Evolutionary conservation across 352 stramenopile species (phyloP).

Genomic region (Globisporangium solare): DNA sequence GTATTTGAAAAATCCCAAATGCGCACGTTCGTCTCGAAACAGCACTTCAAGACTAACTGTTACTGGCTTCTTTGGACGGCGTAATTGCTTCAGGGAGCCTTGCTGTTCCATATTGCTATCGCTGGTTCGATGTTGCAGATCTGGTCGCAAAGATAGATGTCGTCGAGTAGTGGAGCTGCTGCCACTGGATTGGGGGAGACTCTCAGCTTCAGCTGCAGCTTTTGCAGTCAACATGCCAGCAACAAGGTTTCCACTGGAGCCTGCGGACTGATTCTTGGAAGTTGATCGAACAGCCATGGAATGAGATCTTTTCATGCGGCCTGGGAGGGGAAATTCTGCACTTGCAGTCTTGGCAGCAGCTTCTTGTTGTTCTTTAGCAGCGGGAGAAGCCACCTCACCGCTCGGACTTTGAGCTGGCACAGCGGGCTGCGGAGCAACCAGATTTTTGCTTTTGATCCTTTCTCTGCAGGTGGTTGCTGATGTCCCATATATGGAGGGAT

Average conservation of each 20-base stretch:
- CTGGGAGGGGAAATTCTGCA: neutral
- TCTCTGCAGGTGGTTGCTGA: neutral
- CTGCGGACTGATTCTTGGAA: too few species aligned
- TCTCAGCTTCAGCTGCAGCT: neutral
- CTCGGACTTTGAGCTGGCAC: neutral
- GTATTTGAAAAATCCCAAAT: slow-evolving; percentile 54
- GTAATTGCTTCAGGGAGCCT: slow-evolving; percentile 3
- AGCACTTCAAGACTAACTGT: slow-evolving; percentile 48
- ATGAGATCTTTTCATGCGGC: slow-evolving; percentile 7
- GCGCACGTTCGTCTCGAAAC: slow-evolving; percentile 47
- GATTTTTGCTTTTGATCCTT: slow-evolving; percentile 6
- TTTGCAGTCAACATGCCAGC: neutral
- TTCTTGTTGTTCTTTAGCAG: neutral
- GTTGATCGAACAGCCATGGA: neutral
- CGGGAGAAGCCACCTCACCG: neutral
- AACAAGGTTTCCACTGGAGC: neutral
- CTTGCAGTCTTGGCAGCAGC: neutral
- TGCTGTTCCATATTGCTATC: slow-evolving; percentile 9
- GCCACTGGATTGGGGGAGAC: neutral
- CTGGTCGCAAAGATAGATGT: slow-evolving; percentile 13
- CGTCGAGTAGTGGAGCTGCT: neutral
- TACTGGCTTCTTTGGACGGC: slow-evolving; percentile 24
- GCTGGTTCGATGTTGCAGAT: slow-evolving; percentile 17
- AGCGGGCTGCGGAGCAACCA: slow-evolving; percentile 12
- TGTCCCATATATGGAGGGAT: neutral